Evolutionary conservation across 2,329 filamentous ascomycete species (phyloP), one percentile per base, ranked within the genome.

Genomic region (Fonsecaea monophora): DNA sequence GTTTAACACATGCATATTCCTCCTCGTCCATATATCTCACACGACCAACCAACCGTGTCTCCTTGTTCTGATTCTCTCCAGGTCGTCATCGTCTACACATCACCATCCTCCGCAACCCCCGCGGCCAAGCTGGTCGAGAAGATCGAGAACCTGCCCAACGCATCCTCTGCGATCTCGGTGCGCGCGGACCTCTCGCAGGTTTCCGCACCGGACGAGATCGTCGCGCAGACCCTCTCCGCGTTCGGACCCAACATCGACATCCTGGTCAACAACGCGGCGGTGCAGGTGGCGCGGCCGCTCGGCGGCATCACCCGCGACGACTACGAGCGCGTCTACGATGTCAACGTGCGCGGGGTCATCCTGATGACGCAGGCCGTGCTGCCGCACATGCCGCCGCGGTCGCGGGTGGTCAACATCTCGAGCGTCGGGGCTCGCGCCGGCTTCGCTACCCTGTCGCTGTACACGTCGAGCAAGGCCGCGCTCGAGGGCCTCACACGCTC

Each of bases 331-430:
- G 80, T 87, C n/a, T 88, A 84, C 74, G 76, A 86, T 68, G 77
- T 87, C 70, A 89, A 89, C 73, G 82, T 87, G 2, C 82, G 84
- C 15, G 86, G 82, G 0, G 80, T 83, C 0, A 75, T 87, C 13
- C 77, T 89, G 21, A 78, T 89, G 64, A 82, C 82, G 1, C 82
- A 86, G 70, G 82, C 83, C 0, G 80, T 84, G 0, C 76, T 86
- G 12, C 85, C 85, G 0, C 77, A 86, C 68, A 78, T 89, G 1
- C 77, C 78, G 37, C 70, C 75, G 2, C 79, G 9, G 32, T 80
- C 78, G 4, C 81, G 86, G 7, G 85, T 89, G 67, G 83, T 89
- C 77, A 89, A 88, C 76, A 82, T 89, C 67, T 81, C 81, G 13
- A 87, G 84, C 1, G 80, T 89, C 1, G 85, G 81, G 9, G 82